Evolutionary conservation across 2,329 filamentous ascomycete genomes (phyloP).

Genomic region (Colletotrichum acutatum): DNA sequence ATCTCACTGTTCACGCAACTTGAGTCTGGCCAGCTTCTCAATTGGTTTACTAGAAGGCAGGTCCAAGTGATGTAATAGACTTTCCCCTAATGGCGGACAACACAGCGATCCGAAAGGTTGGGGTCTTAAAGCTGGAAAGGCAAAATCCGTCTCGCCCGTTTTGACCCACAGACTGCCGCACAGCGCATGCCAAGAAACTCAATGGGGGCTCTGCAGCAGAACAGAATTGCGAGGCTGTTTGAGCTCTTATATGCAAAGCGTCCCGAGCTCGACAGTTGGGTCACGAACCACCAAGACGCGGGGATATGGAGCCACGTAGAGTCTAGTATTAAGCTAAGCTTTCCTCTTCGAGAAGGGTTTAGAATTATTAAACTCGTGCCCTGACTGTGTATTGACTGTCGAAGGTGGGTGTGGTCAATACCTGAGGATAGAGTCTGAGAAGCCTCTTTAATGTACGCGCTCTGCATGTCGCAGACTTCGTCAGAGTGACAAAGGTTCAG

Average conservation of each 20-base stretch:
- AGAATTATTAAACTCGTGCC: too few relatives aligned
- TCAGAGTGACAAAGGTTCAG: too few relatives aligned
- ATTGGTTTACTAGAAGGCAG: background rate
- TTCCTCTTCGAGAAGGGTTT: background rate
- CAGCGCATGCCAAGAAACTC: slow-evolving; percentile 6
- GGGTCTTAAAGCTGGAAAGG: too few relatives aligned
- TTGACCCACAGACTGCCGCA: slow-evolving; percentile 18
- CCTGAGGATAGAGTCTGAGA: too few relatives aligned
- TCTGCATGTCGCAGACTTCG: too few relatives aligned
- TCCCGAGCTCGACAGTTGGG: background rate
- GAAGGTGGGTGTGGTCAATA: too few relatives aligned
- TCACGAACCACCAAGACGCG: background rate
- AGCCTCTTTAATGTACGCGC: too few relatives aligned
- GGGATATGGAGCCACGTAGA: background rate
- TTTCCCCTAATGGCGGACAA: background rate
- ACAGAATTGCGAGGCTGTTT: slow-evolving; percentile 7
- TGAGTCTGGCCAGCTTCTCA: background rate
- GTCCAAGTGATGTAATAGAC: too few relatives aligned
- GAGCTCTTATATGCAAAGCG: slow-evolving; percentile 12
- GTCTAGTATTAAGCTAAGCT: background rate
- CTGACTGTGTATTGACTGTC: too few relatives aligned
- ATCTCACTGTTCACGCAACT: background rate
- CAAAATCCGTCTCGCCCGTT: background rate
- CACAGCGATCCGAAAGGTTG: background rate
- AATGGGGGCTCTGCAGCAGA: background rate